Conservation (phyloP, 176 grass and related monocot species). For the Carex cristatella region DNA sequence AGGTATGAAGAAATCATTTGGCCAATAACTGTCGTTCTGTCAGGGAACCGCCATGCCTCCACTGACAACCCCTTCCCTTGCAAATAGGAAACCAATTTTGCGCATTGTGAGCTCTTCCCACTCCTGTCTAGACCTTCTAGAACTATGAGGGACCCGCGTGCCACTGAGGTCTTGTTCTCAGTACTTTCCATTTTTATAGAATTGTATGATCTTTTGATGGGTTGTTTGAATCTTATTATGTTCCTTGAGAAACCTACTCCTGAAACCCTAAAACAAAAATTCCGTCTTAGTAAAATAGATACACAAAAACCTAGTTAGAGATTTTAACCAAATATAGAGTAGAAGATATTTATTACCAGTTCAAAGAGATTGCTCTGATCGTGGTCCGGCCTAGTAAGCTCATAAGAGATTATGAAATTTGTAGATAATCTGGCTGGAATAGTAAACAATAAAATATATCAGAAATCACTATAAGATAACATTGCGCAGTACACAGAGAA, state of each 20-base stretch:
- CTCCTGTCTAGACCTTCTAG: constrained; percentile 76
- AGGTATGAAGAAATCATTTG: constrained; percentile 81
- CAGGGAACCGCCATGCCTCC: constrained; percentile 76
- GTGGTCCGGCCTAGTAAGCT: neutral
- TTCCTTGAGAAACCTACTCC: neutral
- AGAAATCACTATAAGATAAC: neutral
- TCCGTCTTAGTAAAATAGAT: neutral
- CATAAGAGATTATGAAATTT: neutral
- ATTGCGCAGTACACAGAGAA: neutral
- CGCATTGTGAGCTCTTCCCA: constrained; percentile 74
- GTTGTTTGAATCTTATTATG: neutral
- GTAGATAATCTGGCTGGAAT: neutral
- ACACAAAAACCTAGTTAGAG: neutral
- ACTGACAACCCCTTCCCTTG: constrained; percentile 37
- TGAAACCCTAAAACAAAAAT: neutral
- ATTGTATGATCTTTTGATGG: constrained; percentile 17
- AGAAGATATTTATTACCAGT: neutral
- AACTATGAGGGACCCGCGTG: constrained; percentile 70
- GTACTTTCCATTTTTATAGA: constrained; percentile 36
- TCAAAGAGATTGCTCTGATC: neutral
- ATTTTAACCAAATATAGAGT: neutral
- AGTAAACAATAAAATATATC: neutral
- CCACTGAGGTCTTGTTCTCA: neutral
- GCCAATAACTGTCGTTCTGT: constrained; percentile 57
- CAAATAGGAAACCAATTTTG: constrained; percentile 54